A percentile compares a stretch with the other conserved stretches of the same genome.
These are phyloP conservation scores for Brassica hybrid DNA, from an alignment of 441 rosid genomes.

Conservation along the genomic window DNA sequence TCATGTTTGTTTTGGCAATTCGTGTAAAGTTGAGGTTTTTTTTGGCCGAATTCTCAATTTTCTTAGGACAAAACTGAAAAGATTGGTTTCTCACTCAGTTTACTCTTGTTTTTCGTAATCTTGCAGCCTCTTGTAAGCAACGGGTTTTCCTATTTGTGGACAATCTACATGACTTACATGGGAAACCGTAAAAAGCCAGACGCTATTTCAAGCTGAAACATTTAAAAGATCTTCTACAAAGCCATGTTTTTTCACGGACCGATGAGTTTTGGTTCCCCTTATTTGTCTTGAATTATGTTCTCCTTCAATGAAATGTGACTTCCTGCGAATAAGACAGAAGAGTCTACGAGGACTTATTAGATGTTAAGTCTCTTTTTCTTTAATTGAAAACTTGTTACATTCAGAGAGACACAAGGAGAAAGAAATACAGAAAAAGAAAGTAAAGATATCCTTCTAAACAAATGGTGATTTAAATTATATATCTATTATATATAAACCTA, in stretches of 20 bases:
- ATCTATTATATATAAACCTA: constrained; percentile 29
- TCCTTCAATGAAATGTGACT: no score
- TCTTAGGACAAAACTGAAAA: not conserved
- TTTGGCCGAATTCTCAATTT: no score
- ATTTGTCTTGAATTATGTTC: not conserved
- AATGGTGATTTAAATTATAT: constrained; percentile 25
- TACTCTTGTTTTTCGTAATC: constrained; percentile 26
- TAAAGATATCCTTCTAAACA: constrained; percentile 35
- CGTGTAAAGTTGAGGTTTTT: no score
- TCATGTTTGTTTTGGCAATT: no score
- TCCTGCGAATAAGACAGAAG: not conserved
- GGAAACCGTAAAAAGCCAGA: constrained; percentile 68
- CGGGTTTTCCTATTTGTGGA: constrained; percentile 87
- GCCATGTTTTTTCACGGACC: not conserved
- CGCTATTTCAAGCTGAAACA: constrained; percentile 43
- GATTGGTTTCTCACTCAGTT: not conserved
- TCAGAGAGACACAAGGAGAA: constrained; percentile 1
- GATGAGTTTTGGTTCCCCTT: not conserved
- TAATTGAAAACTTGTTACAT: constrained; percentile 42
- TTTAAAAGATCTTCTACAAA: not conserved
- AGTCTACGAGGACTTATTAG: not conserved
- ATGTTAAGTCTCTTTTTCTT: constrained; percentile 37
- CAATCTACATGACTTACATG: constrained; percentile 82
- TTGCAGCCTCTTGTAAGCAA: constrained; percentile 91
- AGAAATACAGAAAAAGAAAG: constrained; percentile 11